Percentiles rank a stretch among this genome's conserved stretches.
These are phyloP conservation scores for Colletotrichum viniferum DNA, from an alignment of 2,329 filamentous ascomycete species.

Conservation along the genomic window DNA sequence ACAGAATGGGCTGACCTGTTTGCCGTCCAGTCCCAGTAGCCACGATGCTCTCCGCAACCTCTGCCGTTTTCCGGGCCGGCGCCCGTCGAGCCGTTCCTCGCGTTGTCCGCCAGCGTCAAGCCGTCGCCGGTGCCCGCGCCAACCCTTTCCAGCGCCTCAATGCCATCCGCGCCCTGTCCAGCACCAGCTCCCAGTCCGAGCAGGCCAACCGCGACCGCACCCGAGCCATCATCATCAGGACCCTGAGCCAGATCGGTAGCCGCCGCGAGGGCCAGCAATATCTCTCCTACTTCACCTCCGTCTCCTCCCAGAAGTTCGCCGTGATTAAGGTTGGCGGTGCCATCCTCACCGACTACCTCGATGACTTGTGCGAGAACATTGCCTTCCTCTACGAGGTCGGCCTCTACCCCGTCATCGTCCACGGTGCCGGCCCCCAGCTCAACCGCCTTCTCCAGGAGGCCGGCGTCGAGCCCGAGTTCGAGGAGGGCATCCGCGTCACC, in stretches of 20 bases:
- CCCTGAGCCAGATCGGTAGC: conserved; percentile 93
- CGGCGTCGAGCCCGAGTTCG: conserved; percentile 92
- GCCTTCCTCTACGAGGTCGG: conserved; percentile 94
- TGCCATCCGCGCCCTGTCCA: conserved; percentile 31
- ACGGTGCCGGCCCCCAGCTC: conserved; percentile 93
- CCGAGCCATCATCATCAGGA: conserved; percentile 82
- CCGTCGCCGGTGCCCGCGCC: conserved; percentile 27
- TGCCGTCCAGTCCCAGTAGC: neutral
- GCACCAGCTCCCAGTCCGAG: conserved; percentile 35
- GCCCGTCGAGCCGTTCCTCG: conserved; percentile 44
- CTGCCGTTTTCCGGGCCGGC: conserved; percentile 47
- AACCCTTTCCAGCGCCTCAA: conserved; percentile 22
- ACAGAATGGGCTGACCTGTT: neutral
- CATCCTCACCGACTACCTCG: conserved; percentile 91
- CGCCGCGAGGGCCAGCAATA: conserved; percentile 98
- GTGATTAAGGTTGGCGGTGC: conserved; percentile 98
- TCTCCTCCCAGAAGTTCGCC: conserved; percentile 95
- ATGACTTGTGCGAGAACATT: conserved; percentile 87
- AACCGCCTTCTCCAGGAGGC: conserved; percentile 90
- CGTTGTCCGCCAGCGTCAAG: conserved; percentile 22
- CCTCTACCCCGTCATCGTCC: conserved; percentile 92
- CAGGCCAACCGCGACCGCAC: conserved; percentile 61
- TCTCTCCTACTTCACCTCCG: conserved; percentile 94
- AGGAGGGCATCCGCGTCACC: conserved; percentile 94
- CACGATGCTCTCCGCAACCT: conserved; percentile 48